Conservation (phyloP, 176 grass and related monocot species). For the Aegilops bicornis region DNA sequence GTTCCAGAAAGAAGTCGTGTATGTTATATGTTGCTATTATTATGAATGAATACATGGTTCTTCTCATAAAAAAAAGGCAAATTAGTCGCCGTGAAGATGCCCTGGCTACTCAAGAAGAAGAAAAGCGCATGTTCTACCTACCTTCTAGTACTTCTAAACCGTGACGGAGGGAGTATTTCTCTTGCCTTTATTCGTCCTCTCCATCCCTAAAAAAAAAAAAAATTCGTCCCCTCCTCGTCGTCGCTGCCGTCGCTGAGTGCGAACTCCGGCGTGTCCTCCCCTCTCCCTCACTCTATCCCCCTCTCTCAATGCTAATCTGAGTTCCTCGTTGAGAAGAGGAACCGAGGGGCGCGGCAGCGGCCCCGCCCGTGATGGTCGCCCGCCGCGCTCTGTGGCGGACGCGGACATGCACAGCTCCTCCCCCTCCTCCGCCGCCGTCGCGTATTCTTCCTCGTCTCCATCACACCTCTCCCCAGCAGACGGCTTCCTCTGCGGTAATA, state of each 20-base stretch:
- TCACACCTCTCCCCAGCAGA: slow-evolving; percentile 52
- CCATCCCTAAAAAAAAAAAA: too few relatives aligned
- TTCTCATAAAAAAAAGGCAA: too few relatives aligned
- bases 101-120: too few relatives aligned
- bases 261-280: not conserved
- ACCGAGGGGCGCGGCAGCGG: not conserved
- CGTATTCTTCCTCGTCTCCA: slow-evolving; percentile 23
- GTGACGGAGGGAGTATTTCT: too few relatives aligned
- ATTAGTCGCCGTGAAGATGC: too few relatives aligned
- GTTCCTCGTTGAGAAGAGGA: not conserved
- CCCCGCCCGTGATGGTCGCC: slow-evolving; percentile 49
- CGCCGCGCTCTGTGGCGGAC: slow-evolving; percentile 31
- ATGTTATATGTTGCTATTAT: too few relatives aligned
- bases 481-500: slow-evolving; percentile 68
- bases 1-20: too few relatives aligned
- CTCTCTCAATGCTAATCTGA: not conserved
- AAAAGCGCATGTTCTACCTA: too few relatives aligned
- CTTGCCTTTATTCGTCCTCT: too few relatives aligned
- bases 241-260: not conserved
- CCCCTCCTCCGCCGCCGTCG: slow-evolving; percentile 10
- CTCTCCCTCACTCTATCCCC: too few relatives aligned
- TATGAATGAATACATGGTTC: too few relatives aligned
- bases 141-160: too few relatives aligned
- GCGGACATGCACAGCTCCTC: slow-evolving; percentile 36
- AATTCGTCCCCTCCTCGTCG: not conserved